phyloP scores from a whole-genome alignment of 495 filamentous ascomycete genomes.

The Trichoderma gamsii region DNA sequence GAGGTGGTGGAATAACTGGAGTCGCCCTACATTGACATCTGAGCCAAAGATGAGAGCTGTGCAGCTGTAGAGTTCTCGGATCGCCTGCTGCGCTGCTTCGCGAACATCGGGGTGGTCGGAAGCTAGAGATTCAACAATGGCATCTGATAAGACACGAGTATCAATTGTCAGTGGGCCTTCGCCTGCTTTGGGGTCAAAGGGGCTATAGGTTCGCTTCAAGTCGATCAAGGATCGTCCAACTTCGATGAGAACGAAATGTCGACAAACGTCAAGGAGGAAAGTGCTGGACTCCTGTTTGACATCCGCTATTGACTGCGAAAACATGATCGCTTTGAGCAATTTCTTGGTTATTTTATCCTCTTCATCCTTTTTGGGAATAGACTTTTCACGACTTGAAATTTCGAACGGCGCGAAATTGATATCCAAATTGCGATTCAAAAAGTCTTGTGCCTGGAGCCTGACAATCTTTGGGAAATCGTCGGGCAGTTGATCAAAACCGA shows the following conservation, averaged over 20 bases:
- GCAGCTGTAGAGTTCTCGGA: slow-evolving; percentile 69
- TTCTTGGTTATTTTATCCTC: slow-evolving; percentile 79
- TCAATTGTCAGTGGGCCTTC: slow-evolving; percentile 85
- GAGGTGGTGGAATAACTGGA: slow-evolving; percentile 78
- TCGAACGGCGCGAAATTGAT: slow-evolving; percentile 56
- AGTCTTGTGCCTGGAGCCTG: slow-evolving; percentile 81
- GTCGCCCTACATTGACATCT: slow-evolving; percentile 56
- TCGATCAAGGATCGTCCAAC: slow-evolving; percentile 72
- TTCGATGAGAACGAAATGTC: slow-evolving; percentile 90
- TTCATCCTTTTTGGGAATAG: slow-evolving; percentile 74
- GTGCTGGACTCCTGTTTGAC: slow-evolving; percentile 64
- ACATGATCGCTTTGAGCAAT: slow-evolving; percentile 80
- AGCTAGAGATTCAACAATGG: slow-evolving; percentile 77
- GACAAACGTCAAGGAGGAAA: slow-evolving; percentile 72
- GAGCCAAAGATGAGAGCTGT: slow-evolving; percentile 77
- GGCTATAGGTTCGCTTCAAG: slow-evolving; percentile 60
- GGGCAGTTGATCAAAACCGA: slow-evolving; percentile 80
- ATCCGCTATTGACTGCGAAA: slow-evolving; percentile 75
- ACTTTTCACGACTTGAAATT: slow-evolving; percentile 68
- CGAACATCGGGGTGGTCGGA: slow-evolving; percentile 73
- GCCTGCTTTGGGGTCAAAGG: slow-evolving; percentile 76
- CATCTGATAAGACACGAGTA: slow-evolving; percentile 77
- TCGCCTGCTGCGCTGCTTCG: slow-evolving; percentile 72
- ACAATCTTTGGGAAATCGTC: slow-evolving; percentile 82
- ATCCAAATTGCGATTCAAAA: slow-evolving; percentile 62